These are phyloP conservation scores for Geranium brycei DNA, from an alignment of 345 rosid genomes.

Conservation along the genomic window DNA sequence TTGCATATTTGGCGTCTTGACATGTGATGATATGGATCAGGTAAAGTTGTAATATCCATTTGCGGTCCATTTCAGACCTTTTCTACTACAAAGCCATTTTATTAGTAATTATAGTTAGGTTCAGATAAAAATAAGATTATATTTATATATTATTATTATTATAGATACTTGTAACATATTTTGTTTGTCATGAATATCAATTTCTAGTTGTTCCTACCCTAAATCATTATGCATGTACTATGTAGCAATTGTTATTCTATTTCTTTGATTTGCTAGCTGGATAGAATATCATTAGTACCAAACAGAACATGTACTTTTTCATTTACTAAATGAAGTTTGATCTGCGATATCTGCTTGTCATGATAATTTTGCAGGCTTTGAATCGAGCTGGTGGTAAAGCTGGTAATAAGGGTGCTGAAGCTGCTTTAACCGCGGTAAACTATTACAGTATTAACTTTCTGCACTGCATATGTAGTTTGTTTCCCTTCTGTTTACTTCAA, in stretches of 20 bases:
- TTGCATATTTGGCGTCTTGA: conserved; percentile 86
- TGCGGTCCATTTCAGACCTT: background rate
- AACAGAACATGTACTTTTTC: background rate
- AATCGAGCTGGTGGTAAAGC: conserved; percentile 97
- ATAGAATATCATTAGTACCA: background rate
- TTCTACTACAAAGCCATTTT: no score
- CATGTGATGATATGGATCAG: conserved; percentile 97
- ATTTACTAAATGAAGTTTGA: no score
- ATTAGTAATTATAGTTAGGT: background rate
- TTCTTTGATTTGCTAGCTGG: background rate
- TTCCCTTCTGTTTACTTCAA: no score
- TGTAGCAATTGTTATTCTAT: background rate
- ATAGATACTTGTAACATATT: no score
- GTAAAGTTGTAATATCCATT: conserved; percentile 21
- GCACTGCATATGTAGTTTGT: no score
- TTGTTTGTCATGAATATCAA: background rate
- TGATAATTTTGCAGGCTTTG: conserved; percentile 43
- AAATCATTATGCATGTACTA: no score
- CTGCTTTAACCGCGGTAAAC: conserved; percentile 80
- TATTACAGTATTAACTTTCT: no score
- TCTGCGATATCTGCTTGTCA: background rate
- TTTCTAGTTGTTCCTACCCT: background rate
- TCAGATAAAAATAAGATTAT: background rate
- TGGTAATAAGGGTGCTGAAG: conserved; percentile 88
- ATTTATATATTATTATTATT: no score